Conservation (phyloP, 169 alveolate genomes). For the Cryptosporidium parvum region DNA sequence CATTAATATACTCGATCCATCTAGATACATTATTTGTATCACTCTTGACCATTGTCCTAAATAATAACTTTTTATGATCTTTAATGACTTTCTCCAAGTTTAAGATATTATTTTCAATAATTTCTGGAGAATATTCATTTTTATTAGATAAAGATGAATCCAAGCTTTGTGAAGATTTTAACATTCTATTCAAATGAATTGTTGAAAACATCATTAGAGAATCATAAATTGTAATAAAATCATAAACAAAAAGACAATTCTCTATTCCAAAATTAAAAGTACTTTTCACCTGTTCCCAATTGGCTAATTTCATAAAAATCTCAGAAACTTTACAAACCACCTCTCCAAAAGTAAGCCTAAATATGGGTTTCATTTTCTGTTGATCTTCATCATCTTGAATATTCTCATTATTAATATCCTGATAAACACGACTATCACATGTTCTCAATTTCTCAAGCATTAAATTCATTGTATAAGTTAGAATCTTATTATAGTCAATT, state of each 20-base stretch:
- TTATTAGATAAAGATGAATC: background rate
- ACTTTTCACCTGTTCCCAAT: conserved; percentile 34
- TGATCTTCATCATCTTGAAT: background rate
- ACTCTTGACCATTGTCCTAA: conserved; percentile 8
- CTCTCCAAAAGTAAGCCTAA: conserved; percentile 48
- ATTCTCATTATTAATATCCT: background rate
- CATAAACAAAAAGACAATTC: conserved; percentile 12
- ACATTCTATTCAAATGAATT: conserved; percentile 11
- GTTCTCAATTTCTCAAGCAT: conserved; percentile 16
- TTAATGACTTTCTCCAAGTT: conserved; percentile 27
- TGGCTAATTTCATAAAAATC: conserved; percentile 46
- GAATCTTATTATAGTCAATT: background rate
- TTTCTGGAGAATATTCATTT: background rate
- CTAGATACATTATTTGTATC: conserved; percentile 54
- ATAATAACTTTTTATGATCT: conserved; percentile 14
- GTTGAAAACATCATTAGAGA: conserved; percentile 66
- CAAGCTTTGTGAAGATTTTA: background rate
- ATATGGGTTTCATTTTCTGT: background rate
- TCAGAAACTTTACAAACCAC: conserved; percentile 15
- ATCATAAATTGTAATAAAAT: conserved; percentile 52
- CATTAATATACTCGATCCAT: conserved; percentile 64
- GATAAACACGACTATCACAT: conserved; percentile 4
- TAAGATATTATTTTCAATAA: background rate
- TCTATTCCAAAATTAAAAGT: conserved; percentile 44
- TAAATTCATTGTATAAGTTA: conserved; percentile 4